These are phyloP conservation scores for Mortierella hygrophila DNA, from an alignment of 192 early-diverging fungal species.

Conservation along the genomic window DNA sequence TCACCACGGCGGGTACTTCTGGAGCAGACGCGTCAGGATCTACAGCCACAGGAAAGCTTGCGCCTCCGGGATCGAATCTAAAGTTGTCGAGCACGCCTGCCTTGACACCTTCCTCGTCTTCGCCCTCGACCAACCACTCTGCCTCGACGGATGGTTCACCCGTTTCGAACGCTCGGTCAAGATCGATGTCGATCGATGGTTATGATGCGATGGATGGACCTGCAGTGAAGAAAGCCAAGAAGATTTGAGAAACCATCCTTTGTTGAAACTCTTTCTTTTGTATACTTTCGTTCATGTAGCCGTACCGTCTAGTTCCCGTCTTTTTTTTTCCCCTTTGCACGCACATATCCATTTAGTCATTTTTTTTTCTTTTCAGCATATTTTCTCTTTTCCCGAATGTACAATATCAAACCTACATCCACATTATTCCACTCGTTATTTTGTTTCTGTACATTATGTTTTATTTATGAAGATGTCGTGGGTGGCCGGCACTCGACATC, in stretches of 20 bases:
- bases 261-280: not conserved
- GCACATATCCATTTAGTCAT: not conserved
- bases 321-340: not conserved
- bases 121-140: conserved; percentile 32
- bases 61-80: conserved; percentile 21
- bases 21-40: not conserved
- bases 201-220: conserved; percentile 11
- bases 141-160: conserved; percentile 34
- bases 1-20: conserved; percentile 11
- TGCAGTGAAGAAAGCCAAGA: conserved; percentile 39
- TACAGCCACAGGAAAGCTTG: conserved; percentile 5
- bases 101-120: conserved; percentile 33
- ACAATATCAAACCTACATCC: not conserved
- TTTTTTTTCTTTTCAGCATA: not conserved
- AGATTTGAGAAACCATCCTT: conserved; percentile 4
- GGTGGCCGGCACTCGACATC: conserved; percentile 52
- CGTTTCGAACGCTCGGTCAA: conserved; percentile 14
- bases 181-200: conserved; percentile 30
- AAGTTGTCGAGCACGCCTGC: conserved; percentile 15
- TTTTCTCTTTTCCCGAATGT: not conserved
- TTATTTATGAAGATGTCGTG: not conserved
- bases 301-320: not conserved
- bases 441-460: not conserved
- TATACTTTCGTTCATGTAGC: not conserved
- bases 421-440: not conserved